Evolutionary conservation across 345 rosid species (phyloP).

Genomic region (Euphorbia peplus): DNA sequence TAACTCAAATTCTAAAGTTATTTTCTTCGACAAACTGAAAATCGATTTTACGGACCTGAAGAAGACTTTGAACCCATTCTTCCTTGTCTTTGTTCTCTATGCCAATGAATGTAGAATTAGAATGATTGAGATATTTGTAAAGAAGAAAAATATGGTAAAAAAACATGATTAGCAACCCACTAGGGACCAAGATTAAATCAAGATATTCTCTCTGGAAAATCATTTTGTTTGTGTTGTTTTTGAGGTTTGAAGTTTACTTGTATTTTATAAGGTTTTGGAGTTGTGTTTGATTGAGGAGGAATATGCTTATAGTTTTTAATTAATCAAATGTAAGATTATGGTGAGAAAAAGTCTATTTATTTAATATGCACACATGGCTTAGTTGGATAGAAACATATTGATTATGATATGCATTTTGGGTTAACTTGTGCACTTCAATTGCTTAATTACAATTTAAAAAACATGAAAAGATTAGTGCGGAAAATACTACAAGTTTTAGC

Average conservation of each 20-base stretch:
- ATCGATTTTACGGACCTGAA: too few relatives aligned
- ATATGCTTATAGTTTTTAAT: constrained; percentile 1
- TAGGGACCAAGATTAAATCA: constrained; percentile 27
- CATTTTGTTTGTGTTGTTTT: background rate
- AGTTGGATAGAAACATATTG: background rate
- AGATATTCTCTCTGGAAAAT: constrained; percentile 17
- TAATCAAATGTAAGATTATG: background rate
- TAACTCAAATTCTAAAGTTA: too few relatives aligned
- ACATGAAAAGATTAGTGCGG: too few relatives aligned
- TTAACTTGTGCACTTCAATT: too few relatives aligned
- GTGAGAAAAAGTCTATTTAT: background rate
- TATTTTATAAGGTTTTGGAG: background rate
- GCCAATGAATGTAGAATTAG: constrained; percentile 35
- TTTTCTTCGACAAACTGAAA: too few relatives aligned
- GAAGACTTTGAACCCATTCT: constrained; percentile 39
- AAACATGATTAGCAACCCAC: constrained; percentile 28
- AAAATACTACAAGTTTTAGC: too few relatives aligned
- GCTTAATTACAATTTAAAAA: too few relatives aligned
- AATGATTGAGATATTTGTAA: constrained; percentile 18
- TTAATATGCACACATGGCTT: background rate
- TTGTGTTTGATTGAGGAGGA: background rate
- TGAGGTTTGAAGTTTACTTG: background rate
- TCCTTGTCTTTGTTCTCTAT: constrained; percentile 33
- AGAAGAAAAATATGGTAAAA: constrained; percentile 32
- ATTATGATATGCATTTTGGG: too few relatives aligned